Percentiles rank a stretch among this genome's conserved stretches.
Evolutionary conservation across 306 rosid species (phyloP).

Genomic region (Potentilla sterilis): DNA sequence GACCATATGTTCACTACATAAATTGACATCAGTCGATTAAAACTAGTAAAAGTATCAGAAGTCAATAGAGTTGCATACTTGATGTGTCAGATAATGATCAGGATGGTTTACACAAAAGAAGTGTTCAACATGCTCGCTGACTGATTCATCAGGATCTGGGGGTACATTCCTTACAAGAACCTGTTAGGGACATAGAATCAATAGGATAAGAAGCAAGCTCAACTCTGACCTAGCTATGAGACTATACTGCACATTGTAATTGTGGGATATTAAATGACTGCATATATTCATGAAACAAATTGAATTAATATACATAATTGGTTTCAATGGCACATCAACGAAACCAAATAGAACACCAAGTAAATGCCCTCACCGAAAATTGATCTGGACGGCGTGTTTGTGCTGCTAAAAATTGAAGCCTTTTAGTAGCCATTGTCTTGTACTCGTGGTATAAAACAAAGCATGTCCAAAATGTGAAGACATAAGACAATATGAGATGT

Average conservation of each 20-base stretch:
- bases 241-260: not conserved
- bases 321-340: not conserved
- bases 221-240: constrained; percentile 7
- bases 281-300: not conserved
- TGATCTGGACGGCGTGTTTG: constrained; percentile 81
- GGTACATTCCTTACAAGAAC: constrained; percentile 91
- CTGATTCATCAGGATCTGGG: constrained; percentile 80
- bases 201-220: constrained; percentile 6
- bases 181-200: constrained; percentile 36
- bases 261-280: not conserved
- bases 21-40: not conserved
- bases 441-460: constrained; percentile 70
- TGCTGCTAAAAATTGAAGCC: constrained; percentile 75
- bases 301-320: not conserved
- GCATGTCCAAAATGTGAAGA: constrained; percentile 80
- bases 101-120: constrained; percentile 93
- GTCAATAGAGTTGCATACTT: constrained; percentile 39
- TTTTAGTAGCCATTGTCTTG: constrained; percentile 53
- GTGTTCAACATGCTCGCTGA: constrained; percentile 86
- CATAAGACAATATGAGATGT: constrained; percentile 74
- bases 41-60: not conserved
- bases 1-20: not conserved
- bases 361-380: constrained; percentile 49
- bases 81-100: constrained; percentile 80
- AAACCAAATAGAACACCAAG: not conserved